A percentile compares a stretch with the other conserved stretches of the same genome.
Conservation (phyloP, 768 basidiomycete genomes). For the Harrya chromipes region DNA sequence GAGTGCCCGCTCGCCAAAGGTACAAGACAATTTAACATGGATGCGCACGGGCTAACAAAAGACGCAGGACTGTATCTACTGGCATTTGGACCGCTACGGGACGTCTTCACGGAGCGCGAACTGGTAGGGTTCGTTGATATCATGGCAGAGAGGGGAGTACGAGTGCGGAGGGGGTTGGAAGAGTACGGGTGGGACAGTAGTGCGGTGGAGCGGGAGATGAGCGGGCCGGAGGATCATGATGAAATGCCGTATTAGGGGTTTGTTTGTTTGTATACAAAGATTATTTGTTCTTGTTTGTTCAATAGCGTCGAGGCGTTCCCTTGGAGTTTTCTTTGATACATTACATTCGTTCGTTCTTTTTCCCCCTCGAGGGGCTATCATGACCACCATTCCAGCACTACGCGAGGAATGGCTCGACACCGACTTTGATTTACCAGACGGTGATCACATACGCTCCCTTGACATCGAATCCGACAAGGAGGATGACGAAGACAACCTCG, state of each 20-base stretch:
- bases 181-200: conserved; percentile 29
- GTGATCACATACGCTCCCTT: conserved; percentile 58
- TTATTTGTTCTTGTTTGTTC: conserved; percentile 21
- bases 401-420: conserved; percentile 86
- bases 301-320: conserved; percentile 12
- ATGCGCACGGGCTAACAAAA: conserved; percentile 10
- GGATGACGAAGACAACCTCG: conserved; percentile 58
- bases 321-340: conserved; percentile 41
- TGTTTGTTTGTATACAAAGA: conserved; percentile 17
- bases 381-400: conserved; percentile 62
- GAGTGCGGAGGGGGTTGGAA: conserved; percentile 61
- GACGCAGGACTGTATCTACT: conserved; percentile 67
- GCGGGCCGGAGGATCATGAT: conserved; percentile 23
- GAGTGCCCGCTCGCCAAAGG: conserved; percentile 80
- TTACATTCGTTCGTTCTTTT: conserved; percentile 5
- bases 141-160: conserved; percentile 74
- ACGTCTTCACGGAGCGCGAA: conserved; percentile 58
- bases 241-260: conserved; percentile 17
- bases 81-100: conserved; percentile 69
- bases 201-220: conserved; percentile 16
- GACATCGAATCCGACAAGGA: conserved; percentile 62
- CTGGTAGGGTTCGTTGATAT: conserved; percentile 60
- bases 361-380: conserved; percentile 30
- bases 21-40: conserved; percentile 20
- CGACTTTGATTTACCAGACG: conserved; percentile 84